Evolutionary conservation across 768 basidiomycete species (phyloP), one percentile per base, ranked within the genome.

Genomic region (Tulasnella sp.): DNA sequence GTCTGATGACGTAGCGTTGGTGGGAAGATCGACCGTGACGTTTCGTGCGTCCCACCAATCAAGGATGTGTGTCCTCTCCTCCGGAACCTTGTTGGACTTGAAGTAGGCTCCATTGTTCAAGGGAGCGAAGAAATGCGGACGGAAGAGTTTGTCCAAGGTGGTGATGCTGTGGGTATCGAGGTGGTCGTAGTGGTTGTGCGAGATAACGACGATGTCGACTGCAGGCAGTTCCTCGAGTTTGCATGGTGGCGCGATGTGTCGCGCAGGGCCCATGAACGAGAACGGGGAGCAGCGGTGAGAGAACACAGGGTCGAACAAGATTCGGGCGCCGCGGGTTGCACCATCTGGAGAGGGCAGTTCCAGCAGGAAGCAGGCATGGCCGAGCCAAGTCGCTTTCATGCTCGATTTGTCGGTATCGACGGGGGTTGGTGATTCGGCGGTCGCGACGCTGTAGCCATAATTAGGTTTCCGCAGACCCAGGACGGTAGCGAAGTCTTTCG

Each of bases 311-410:
- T 91, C 90, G 81, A 90, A 90, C 1, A 91, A 84, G 41, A 91
- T 86, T 9, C 90, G 86, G 4, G 87, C 85, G 12, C 90, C 90
- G 60, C 86, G 84, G 76, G 80, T 74, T 11, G 82, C 80, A 1
- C 82, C 83, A 3, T 85, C 83, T 1, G 86, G 82, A 8, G 83
- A 84, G 1, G 90, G 90, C 64, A 90, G 85, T 84, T 91, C 89
- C 22, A 91, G 85, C 2, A 90, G 84, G 84, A 90, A 90, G 76
- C 88, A 90, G 0, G 90, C 90, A 84, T 91, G 90, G 11, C 90
- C 90, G 0, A 91, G 86, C 89, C 89, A 90, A 0, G 90, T 91
- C 8, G 89, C 85, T 81, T 88, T 90, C 44, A 90, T 87, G 4
- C 78, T 80, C 1, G 81, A 82, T 4, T 72, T 74, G 2, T 80